phyloP scores from a whole-genome alignment of 1,139 yeast species.

The Arxiozyma slooffiae region DNA sequence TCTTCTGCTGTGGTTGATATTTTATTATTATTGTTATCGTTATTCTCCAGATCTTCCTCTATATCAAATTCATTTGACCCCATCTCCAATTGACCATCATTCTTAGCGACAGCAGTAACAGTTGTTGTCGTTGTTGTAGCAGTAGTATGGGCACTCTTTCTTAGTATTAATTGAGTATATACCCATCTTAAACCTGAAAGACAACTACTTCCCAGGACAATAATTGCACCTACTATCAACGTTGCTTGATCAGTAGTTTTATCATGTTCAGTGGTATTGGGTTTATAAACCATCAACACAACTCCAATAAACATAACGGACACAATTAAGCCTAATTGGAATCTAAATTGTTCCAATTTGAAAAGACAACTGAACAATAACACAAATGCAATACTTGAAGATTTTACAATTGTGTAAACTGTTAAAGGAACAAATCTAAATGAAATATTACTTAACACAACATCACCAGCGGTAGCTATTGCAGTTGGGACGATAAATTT shows the following conservation, averaged over 20 bases:
- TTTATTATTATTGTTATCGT: background rate
- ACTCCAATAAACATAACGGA: constrained; percentile 74
- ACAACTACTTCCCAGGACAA: constrained; percentile 69
- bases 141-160: constrained; percentile 6
- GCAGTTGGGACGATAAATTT: constrained; percentile 74
- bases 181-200: constrained; percentile 94
- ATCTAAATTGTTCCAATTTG: constrained; percentile 60
- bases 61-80: background rate
- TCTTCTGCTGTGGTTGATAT: background rate
- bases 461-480: constrained; percentile 81
- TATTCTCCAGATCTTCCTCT: background rate
- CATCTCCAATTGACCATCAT: background rate
- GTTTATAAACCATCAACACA: constrained; percentile 63
- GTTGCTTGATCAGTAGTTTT: constrained; percentile 13
- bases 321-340: constrained; percentile 60
- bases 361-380: constrained; percentile 75
- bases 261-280: constrained; percentile 16
- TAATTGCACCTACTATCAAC: constrained; percentile 47
- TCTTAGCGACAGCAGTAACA: background rate
- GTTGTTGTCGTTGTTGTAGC: too few relatives aligned
- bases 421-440: constrained; percentile 69
- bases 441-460: constrained; percentile 84
- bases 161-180: constrained; percentile 68
- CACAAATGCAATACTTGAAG: constrained; percentile 79
- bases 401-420: constrained; percentile 86